These are phyloP conservation scores for Phialophora macrospora DNA, from an alignment of 2,329 filamentous ascomycete species.

Conservation along the genomic window DNA sequence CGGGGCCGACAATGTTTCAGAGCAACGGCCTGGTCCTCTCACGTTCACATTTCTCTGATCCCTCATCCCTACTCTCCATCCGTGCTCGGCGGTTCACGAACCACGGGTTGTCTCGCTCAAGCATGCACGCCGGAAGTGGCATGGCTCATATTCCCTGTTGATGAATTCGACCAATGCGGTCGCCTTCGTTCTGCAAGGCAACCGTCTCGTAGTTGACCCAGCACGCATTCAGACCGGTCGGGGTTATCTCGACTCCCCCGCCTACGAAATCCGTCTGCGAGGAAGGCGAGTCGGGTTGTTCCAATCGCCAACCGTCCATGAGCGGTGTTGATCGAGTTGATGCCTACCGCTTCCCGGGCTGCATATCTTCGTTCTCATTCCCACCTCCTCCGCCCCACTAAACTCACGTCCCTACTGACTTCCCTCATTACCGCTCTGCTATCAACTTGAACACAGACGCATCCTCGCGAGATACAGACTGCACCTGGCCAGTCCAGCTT, in stretches of 20 bases:
- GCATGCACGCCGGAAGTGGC: background rate
- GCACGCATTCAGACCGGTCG: slow-evolving; percentile 17
- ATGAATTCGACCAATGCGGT: slow-evolving; percentile 5
- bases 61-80: slow-evolving; percentile 11
- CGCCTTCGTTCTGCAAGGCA: slow-evolving; percentile 20
- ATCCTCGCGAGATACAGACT: slow-evolving; percentile 28
- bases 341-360: slow-evolving; percentile 2
- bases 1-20: slow-evolving; percentile 30
- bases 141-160: background rate
- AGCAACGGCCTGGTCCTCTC: slow-evolving; percentile 18
- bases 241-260: slow-evolving; percentile 12
- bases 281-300: background rate
- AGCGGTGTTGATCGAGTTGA: background rate
- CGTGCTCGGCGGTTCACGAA: slow-evolving; percentile 19
- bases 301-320: slow-evolving; percentile 6
- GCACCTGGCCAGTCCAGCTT: slow-evolving; percentile 31
- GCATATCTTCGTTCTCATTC: slow-evolving; percentile 17
- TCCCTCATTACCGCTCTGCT: background rate
- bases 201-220: slow-evolving; percentile 19
- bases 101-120: background rate
- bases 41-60: slow-evolving; percentile 12
- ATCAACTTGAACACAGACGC: slow-evolving; percentile 13
- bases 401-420: slow-evolving; percentile 12
- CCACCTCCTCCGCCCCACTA: slow-evolving; percentile 26
- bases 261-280: slow-evolving; percentile 8